Conservation (phyloP, 805 yeast species). For the Candida peoriensis region DNA sequence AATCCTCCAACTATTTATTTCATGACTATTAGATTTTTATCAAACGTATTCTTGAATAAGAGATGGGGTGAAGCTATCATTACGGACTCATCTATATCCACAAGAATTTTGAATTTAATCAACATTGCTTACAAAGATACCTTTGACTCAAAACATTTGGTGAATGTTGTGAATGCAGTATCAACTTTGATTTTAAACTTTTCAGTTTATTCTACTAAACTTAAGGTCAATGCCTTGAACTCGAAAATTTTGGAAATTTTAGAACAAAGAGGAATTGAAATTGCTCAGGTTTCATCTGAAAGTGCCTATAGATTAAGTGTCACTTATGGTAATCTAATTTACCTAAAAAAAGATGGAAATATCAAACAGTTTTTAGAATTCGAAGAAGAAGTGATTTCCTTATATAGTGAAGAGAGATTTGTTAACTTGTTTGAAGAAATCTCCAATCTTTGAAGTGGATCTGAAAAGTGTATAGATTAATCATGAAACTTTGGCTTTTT, state of each 20-base stretch:
- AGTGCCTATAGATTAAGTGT: constrained; percentile 61
- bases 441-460: background rate
- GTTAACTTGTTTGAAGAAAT: constrained; percentile 16
- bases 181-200: constrained; percentile 50
- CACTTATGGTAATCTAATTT: constrained; percentile 56
- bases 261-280: constrained; percentile 23
- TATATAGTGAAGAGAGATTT: constrained; percentile 16
- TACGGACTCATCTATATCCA: constrained; percentile 36
- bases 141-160: constrained; percentile 11
- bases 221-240: constrained; percentile 24
- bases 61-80: constrained; percentile 44
- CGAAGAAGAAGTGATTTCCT: constrained; percentile 2
- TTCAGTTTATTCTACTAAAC: constrained; percentile 32
- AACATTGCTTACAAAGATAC: constrained; percentile 6
- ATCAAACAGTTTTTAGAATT: constrained; percentile 13
- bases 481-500: no score
- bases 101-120: constrained; percentile 26
- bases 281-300: constrained; percentile 44
- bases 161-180: constrained; percentile 34
- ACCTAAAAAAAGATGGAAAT: constrained; percentile 24
- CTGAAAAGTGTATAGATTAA: no score
- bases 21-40: constrained; percentile 53
- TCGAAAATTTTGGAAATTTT: constrained; percentile 27
- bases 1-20: constrained; percentile 30
- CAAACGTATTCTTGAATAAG: constrained; percentile 44